Conservation (phyloP, 768 basidiomycete species). For the Infundibulicybe gibba region DNA sequence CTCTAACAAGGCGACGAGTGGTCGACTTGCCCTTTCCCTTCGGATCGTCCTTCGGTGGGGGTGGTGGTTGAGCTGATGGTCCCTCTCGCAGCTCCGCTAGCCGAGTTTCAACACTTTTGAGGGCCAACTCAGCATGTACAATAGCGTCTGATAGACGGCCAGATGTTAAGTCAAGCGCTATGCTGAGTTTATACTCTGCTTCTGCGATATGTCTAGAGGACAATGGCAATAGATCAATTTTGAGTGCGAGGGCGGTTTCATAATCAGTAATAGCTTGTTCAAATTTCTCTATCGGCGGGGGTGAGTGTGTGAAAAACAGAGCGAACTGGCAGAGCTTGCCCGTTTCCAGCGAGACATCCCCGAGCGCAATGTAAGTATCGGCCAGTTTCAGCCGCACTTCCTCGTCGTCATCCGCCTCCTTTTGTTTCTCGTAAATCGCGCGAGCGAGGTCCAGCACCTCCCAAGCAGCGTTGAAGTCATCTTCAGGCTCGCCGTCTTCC, state of each 20-base stretch:
- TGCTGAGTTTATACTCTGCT: constrained; percentile 91
- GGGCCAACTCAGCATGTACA: constrained; percentile 71
- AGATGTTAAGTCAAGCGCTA: constrained; percentile 88
- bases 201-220: constrained; percentile 94
- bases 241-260: constrained; percentile 70
- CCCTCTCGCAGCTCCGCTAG: constrained; percentile 55
- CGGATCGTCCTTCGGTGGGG: constrained; percentile 30
- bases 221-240: constrained; percentile 68
- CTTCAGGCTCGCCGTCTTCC: constrained; percentile 82
- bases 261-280: constrained; percentile 92
- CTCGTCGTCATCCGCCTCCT: constrained; percentile 48
- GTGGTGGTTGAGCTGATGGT: constrained; percentile 33
- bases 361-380: constrained; percentile 86
- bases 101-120: constrained; percentile 73
- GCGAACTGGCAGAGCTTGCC: constrained; percentile 45
- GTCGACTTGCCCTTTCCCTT: constrained; percentile 75
- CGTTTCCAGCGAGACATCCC: constrained; percentile 96
- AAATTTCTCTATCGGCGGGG: constrained; percentile 75
- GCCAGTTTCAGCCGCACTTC: constrained; percentile 78
- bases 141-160: constrained; percentile 83
- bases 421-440: constrained; percentile 74
- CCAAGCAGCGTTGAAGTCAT: constrained; percentile 98
- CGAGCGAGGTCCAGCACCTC: constrained; percentile 94
- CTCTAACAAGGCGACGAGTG: constrained; percentile 37
- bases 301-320: constrained; percentile 4